Percentiles rank a stretch among this genome's conserved stretches.
phyloP scores from a whole-genome alignment of 306 rosid species.

The Mucuna pruriens region DNA sequence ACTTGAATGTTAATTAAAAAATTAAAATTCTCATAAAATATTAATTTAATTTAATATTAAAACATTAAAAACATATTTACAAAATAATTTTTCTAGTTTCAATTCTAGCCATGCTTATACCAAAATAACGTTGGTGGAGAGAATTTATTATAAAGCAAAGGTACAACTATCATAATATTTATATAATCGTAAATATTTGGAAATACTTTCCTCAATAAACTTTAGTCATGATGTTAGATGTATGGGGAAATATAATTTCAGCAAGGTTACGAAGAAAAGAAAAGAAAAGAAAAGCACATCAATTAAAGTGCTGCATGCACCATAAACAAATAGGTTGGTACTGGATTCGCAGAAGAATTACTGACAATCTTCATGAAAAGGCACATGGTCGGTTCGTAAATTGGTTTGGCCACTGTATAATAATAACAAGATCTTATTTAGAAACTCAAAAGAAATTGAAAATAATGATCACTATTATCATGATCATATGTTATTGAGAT shows the following conservation, averaged over 20 bases:
- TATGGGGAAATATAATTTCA: slow-evolving; percentile 25
- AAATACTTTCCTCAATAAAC: neutral
- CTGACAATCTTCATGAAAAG: slow-evolving; percentile 44
- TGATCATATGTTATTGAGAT: slow-evolving; percentile 48
- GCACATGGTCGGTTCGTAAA: slow-evolving; percentile 38
- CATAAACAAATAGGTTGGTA: slow-evolving; percentile 35
- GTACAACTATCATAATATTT: neutral
- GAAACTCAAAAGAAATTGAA: slow-evolving; percentile 39
- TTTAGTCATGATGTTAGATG: slow-evolving; percentile 29
- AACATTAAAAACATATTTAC: neutral
- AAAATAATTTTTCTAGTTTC: too few species aligned
- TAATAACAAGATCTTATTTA: slow-evolving; percentile 46
- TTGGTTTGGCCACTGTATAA: slow-evolving; percentile 27
- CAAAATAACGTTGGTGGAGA: too few species aligned
- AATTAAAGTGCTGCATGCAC: slow-evolving; percentile 42
- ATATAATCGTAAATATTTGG: neutral
- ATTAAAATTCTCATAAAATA: neutral
- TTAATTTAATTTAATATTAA: neutral
- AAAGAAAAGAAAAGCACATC: slow-evolving; percentile 19
- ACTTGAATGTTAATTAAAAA: neutral
- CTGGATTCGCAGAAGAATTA: slow-evolving; percentile 27
- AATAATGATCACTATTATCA: slow-evolving; percentile 42
- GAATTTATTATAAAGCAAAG: neutral
- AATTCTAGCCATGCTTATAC: too few species aligned
- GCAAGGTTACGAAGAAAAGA: slow-evolving; percentile 4